Evolutionary conservation across 2,329 filamentous ascomycete genomes (phyloP), one percentile per base, ranked within the genome.

Genomic region (Aspergillus oerlinghausenensis): DNA sequence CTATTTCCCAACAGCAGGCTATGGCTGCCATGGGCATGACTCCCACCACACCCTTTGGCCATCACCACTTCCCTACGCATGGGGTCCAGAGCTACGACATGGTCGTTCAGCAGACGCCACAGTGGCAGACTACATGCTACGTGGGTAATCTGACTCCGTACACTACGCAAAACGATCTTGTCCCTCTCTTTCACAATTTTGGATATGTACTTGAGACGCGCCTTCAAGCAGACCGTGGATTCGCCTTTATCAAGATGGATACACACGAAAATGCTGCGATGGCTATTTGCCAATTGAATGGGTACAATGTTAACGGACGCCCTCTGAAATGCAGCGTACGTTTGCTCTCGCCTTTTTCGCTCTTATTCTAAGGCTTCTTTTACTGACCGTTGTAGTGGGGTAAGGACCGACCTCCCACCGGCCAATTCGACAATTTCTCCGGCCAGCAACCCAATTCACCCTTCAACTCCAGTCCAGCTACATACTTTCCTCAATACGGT

Each of bases 191-290:
- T 82, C 91, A 96, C 75, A 97, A 97, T 80, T 99, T 97, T 72
- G 94, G 94, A 55, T 97, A 91, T 69, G 94, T 99, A 48, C 89
- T 96, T 52, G 94, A 99, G 78, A 97, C 93, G 51, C 90, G 94
- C 58, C 96, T 99, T 83, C 94, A 99, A 78, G 92, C 94, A 55
- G 94, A 99, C 74, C 90, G 94, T 65, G 94, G 94, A 14, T 99
- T 99, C 73, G 92, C 94, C 7, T 99, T 99, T 74, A 91, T 99
- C 76, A 99, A 99, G 82, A 96, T 99, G 92, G 94, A 99, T 73
- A 89, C 87, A 6, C 94, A 99, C 70, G 94, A 99, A 79, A 97
- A 97, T 70, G 94, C 94, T 3, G 92, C 94, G 54, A 96, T 96
- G 89, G 92, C 92, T 35, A 99, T 99, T 70, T 99, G 94, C 77